Conservation (phyloP, 805 yeast genomes). For the Monosporozyma yasuniensis region DNA sequence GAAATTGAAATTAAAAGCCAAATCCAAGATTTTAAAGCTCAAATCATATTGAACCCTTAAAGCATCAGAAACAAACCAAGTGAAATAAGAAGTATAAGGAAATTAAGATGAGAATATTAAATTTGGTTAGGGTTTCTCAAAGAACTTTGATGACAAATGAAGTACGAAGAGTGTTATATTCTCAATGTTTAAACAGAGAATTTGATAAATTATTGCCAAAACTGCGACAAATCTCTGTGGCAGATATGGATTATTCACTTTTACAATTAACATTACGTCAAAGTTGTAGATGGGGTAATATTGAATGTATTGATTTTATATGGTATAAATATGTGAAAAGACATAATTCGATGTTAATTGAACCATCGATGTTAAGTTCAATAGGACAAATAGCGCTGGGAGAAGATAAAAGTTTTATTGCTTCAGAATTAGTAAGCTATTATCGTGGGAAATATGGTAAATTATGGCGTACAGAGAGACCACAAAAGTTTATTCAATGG, state of each 20-base stretch:
- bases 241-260: constrained; percentile 19
- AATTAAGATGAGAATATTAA: background rate
- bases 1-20: background rate
- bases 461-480: constrained; percentile 1
- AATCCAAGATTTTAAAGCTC: background rate
- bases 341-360: constrained; percentile 11
- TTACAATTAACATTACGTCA: constrained; percentile 17
- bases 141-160: constrained; percentile 9
- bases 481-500: constrained; percentile 5
- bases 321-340: constrained; percentile 25
- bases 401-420: constrained; percentile 17
- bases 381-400: constrained; percentile 22
- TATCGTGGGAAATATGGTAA: too few relatives aligned
- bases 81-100: background rate
- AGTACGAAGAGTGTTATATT: constrained; percentile 10
- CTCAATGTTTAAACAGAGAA: constrained; percentile 21
- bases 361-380: constrained; percentile 18
- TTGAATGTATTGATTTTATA: constrained; percentile 17
- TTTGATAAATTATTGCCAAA: constrained; percentile 14
- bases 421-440: constrained; percentile 15
- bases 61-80: background rate
- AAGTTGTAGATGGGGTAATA: constrained; percentile 24
- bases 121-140: background rate
- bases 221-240: constrained; percentile 10
- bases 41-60: background rate